Evolutionary conservation across 805 yeast species (phyloP).

Genomic region (Clavispora santaluciae): DNA sequence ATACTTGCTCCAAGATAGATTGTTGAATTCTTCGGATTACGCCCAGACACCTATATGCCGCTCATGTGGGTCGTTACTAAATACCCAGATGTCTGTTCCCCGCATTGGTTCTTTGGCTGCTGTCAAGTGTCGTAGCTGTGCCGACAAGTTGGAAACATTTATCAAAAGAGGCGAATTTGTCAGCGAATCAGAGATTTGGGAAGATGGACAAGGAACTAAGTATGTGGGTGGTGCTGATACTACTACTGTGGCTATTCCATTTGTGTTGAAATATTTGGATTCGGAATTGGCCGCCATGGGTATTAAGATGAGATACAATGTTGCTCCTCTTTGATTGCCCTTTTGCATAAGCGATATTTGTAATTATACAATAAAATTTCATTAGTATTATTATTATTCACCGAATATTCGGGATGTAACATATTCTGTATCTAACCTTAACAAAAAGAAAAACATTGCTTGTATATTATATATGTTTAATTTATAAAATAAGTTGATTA

Average conservation of each 20-base stretch:
- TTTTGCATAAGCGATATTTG: constrained; percentile 4
- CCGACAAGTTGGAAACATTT: constrained; percentile 60
- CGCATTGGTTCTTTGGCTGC: constrained; percentile 77
- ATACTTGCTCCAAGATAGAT: constrained; percentile 87
- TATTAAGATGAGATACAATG: constrained; percentile 85
- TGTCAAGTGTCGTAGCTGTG: constrained; percentile 88
- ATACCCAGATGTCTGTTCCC: constrained; percentile 89
- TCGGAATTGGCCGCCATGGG: constrained; percentile 98
- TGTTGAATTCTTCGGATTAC: constrained; percentile 92
- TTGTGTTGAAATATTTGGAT: constrained; percentile 90
- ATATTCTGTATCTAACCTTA: too few relatives aligned
- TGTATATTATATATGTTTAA: background rate
- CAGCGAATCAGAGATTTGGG: constrained; percentile 82
- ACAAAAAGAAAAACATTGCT: background rate
- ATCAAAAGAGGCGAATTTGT: constrained; percentile 43
- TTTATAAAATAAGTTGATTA: background rate
- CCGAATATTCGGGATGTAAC: too few relatives aligned
- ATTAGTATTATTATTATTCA: background rate
- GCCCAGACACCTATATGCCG: constrained; percentile 88
- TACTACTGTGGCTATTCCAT: constrained; percentile 95
- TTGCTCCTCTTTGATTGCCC: constrained; percentile 45
- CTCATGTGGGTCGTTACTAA: constrained; percentile 85
- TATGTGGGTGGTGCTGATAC: constrained; percentile 90
- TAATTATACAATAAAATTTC: background rate
- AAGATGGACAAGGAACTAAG: constrained; percentile 91